Evolutionary conservation across 148 eudicot genomes (phyloP).

Genomic region (Camellia granthamiana): DNA sequence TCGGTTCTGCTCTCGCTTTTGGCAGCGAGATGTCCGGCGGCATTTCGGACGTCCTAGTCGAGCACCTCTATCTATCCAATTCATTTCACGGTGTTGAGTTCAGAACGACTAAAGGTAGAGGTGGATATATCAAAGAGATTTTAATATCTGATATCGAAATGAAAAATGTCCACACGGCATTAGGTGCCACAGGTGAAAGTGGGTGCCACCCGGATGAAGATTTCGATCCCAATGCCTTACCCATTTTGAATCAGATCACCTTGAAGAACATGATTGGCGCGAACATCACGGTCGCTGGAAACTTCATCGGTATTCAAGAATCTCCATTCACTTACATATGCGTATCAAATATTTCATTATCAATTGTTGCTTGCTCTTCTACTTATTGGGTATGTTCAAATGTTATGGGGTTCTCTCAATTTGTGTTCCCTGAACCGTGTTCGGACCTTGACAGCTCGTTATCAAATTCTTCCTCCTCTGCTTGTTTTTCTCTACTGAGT

Average conservation of each 20-base stretch:
- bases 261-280: conserved; percentile 32
- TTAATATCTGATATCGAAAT: conserved; percentile 26
- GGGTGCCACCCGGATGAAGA: conserved; percentile 41
- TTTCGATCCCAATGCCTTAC: conserved; percentile 37
- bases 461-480: background rate
- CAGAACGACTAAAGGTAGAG: conserved; percentile 46
- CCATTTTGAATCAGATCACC: conserved; percentile 33
- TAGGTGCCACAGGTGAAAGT: conserved; percentile 39
- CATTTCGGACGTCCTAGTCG: conserved; percentile 33
- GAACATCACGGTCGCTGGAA: conserved; percentile 40
- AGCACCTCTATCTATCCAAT: conserved; percentile 29
- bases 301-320: conserved; percentile 39
- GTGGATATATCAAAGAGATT: conserved; percentile 43
- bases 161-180: conserved; percentile 36
- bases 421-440: conserved; percentile 45
- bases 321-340: conserved; percentile 39
- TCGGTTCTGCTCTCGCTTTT: conserved; percentile 45
- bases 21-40: conserved; percentile 67
- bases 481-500: conserved; percentile 25
- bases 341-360: conserved; percentile 35
- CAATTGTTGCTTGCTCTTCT: conserved; percentile 24
- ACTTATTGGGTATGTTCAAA: conserved; percentile 46
- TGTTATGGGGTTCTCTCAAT: conserved; percentile 39
- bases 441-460: conserved; percentile 34
- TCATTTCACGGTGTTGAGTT: conserved; percentile 41